phyloP scores from a whole-genome alignment of 2,329 filamentous ascomycete genomes.

The Pseudogymnoascus sp. region DNA sequence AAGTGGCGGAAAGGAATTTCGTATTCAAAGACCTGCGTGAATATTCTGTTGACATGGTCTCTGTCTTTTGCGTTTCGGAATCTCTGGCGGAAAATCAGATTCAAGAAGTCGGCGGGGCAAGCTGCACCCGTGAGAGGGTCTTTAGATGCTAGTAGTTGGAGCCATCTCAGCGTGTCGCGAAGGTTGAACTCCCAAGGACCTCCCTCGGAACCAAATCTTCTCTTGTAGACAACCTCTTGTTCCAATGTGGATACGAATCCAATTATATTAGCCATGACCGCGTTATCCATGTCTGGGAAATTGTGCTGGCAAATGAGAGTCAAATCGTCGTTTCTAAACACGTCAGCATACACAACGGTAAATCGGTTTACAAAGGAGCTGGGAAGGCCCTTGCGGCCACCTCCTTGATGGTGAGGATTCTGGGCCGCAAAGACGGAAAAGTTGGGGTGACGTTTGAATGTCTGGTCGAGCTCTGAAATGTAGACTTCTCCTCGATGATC shows the following conservation, averaged over 20 bases:
- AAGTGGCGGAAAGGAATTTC: constrained; percentile 47
- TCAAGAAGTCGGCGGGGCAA: constrained; percentile 63
- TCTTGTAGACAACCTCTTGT: constrained; percentile 53
- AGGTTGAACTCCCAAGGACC: constrained; percentile 96
- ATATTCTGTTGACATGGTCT: constrained; percentile 55
- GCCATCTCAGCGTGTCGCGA: constrained; percentile 81
- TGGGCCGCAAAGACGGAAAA: constrained; percentile 97
- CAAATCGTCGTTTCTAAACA: constrained; percentile 75
- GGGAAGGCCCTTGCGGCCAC: constrained; percentile 87
- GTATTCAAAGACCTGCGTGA: constrained; percentile 51
- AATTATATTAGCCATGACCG: constrained; percentile 61
- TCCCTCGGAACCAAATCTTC: constrained; percentile 51
- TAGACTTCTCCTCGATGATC: constrained; percentile 96
- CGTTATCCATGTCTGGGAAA: constrained; percentile 55
- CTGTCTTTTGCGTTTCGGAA: constrained; percentile 70
- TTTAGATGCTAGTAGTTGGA: constrained; percentile 58
- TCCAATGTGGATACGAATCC: constrained; percentile 76
- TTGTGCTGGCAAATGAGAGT: constrained; percentile 71
- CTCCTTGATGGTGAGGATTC: constrained; percentile 95
- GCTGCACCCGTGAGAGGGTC: constrained; percentile 54
- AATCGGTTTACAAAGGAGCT: constrained; percentile 97
- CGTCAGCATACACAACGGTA: constrained; percentile 92
- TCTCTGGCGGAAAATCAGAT: constrained; percentile 76
- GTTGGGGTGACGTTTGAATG: constrained; percentile 78
- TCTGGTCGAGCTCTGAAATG: constrained; percentile 88